phyloP scores from a whole-genome alignment of 257 asterid species.

The Lavandula angustifolia region DNA sequence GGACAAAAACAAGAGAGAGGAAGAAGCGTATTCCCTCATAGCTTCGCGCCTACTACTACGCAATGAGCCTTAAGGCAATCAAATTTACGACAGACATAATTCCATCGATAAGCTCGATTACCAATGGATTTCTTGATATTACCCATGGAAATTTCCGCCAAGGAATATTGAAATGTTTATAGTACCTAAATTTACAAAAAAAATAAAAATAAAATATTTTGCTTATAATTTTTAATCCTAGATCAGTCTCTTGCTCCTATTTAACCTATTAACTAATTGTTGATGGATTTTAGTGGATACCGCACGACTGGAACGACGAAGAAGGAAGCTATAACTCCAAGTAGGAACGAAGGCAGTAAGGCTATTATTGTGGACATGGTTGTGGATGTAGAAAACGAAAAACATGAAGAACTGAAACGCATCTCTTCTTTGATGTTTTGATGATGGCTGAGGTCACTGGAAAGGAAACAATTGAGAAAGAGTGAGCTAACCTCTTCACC shows the following conservation, averaged over 20 bases:
- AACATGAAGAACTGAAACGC: constrained; percentile 8
- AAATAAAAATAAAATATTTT: too few relatives aligned
- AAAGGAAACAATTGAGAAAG: constrained; percentile 15
- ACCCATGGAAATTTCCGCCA: too few relatives aligned
- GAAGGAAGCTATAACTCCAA: constrained; percentile 13
- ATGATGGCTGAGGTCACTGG: not conserved
- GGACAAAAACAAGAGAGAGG: not conserved
- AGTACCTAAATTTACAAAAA: too few relatives aligned
- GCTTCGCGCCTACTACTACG: constrained; percentile 13
- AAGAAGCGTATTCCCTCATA: constrained; percentile 22
- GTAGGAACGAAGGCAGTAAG: constrained; percentile 20
- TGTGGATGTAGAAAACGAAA: not conserved
- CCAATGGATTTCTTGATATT: too few relatives aligned
- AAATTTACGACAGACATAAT: too few relatives aligned
- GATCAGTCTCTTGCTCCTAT: too few relatives aligned
- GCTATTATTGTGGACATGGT: constrained; percentile 5
- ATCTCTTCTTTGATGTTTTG: constrained; percentile 3
- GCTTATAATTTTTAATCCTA: too few relatives aligned
- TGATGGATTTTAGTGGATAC: constrained; percentile 9
- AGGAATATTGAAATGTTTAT: too few relatives aligned
- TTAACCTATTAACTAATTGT: too few relatives aligned
- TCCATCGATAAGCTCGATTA: too few relatives aligned
- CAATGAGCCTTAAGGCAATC: not conserved
- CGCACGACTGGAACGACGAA: constrained; percentile 7
- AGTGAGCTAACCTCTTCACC: constrained; percentile 7